Percentiles rank a stretch among this genome's conserved stretches.
Evolutionary conservation across 768 basidiomycete species (phyloP).

Genomic region (Termitomyces sp.): DNA sequence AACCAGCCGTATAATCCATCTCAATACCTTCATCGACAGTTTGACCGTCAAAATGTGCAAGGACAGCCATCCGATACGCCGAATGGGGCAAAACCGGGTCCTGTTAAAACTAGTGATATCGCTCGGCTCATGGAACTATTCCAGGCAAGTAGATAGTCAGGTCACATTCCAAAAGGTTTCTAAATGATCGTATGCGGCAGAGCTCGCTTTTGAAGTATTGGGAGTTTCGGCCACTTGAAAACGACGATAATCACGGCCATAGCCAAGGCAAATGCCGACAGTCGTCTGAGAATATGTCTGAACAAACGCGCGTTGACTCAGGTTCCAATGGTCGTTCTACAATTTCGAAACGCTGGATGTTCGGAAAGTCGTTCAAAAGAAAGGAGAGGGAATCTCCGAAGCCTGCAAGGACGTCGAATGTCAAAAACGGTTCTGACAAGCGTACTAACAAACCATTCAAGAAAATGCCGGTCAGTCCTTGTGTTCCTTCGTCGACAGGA

Average conservation of each 20-base stretch:
- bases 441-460: constrained; percentile 40
- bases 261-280: constrained; percentile 24
- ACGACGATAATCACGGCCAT: constrained; percentile 16
- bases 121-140: constrained; percentile 84
- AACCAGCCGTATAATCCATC: neutral
- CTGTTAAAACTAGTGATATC: constrained; percentile 72
- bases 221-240: constrained; percentile 52
- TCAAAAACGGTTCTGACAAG: constrained; percentile 29
- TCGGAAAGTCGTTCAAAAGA: constrained; percentile 24
- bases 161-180: neutral
- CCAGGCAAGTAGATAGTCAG: constrained; percentile 42
- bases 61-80: constrained; percentile 49
- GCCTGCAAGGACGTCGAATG: constrained; percentile 13
- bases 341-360: constrained; percentile 27
- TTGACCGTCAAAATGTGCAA: constrained; percentile 74
- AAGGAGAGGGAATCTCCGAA: constrained; percentile 22
- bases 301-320: constrained; percentile 36
- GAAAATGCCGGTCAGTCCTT: constrained; percentile 33
- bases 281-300: constrained; percentile 31
- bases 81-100: constrained; percentile 37
- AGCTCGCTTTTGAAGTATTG: constrained; percentile 70
- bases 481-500: neutral
- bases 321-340: constrained; percentile 17
- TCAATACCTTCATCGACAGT: constrained; percentile 35
- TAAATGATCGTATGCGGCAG: constrained; percentile 25